phyloP scores from a whole-genome alignment of 495 filamentous ascomycete genomes.

The Penicillium flavigenum region DNA sequence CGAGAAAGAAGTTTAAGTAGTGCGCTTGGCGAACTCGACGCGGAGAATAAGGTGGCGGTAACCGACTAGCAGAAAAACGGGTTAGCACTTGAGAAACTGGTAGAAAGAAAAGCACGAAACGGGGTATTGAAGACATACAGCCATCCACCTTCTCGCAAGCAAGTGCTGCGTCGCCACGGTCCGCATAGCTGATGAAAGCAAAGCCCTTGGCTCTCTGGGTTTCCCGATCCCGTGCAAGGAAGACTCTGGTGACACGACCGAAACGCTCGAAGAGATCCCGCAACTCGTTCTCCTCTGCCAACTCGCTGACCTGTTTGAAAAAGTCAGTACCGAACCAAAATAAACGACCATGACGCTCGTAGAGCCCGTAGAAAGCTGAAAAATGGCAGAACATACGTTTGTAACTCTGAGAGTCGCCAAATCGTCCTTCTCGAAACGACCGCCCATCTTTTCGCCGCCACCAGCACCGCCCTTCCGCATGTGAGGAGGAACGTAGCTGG shows the following conservation, averaged over 20 bases:
- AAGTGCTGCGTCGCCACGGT: conserved; percentile 81
- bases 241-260: conserved; percentile 93
- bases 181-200: conserved; percentile 94
- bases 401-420: conserved; percentile 93
- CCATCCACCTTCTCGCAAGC: conserved; percentile 98
- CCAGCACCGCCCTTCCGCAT: conserved; percentile 68
- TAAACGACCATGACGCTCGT: conserved; percentile 4
- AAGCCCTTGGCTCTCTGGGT: conserved; percentile 95
- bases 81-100: conserved; percentile 23
- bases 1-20: conserved; percentile 48
- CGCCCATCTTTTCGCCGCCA: conserved; percentile 84
- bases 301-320: conserved; percentile 75
- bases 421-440: conserved; percentile 94
- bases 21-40: conserved; percentile 89
- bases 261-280: conserved; percentile 97
- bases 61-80: conserved; percentile 53
- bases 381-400: conserved; percentile 65
- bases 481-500: conserved; percentile 90
- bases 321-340: conserved; percentile 14
- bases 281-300: conserved; percentile 92
- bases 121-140: conserved; percentile 53
- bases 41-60: conserved; percentile 87
- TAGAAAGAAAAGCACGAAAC: conserved; percentile 5
- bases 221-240: conserved; percentile 94
- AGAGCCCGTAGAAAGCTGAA: background rate